Conservation (phyloP, 2,329 filamentous ascomycete genomes). For the Fonsecaea erecta region DNA sequence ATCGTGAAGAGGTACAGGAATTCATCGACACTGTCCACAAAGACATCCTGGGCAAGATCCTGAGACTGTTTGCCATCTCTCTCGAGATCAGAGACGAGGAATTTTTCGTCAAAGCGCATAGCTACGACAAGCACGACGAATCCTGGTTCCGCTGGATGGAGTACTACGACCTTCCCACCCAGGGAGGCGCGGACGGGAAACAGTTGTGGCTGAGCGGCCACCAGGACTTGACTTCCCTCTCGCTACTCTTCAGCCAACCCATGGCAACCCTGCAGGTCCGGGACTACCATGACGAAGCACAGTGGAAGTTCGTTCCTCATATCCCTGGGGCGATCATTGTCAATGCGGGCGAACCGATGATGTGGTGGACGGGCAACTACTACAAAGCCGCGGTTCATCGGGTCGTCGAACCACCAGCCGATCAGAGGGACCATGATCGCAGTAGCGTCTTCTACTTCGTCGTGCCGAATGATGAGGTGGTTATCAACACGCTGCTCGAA, state of each 20-base stretch:
- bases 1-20: slow-evolving; percentile 60
- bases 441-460: slow-evolving; percentile 24
- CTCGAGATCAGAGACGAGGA: slow-evolving; percentile 65
- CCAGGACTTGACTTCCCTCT: slow-evolving; percentile 62
- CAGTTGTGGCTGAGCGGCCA: slow-evolving; percentile 58
- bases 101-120: slow-evolving; percentile 60
- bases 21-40: slow-evolving; percentile 49
- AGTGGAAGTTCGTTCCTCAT: slow-evolving; percentile 59
- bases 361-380: slow-evolving; percentile 56
- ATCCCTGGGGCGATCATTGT: slow-evolving; percentile 58
- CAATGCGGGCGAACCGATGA: slow-evolving; percentile 57
- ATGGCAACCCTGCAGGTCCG: slow-evolving; percentile 63
- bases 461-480: slow-evolving; percentile 50
- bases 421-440: slow-evolving; percentile 20
- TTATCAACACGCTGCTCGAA: slow-evolving; percentile 38
- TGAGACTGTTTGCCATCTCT: slow-evolving; percentile 65
- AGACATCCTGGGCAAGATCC: slow-evolving; percentile 44
- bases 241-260: slow-evolving; percentile 63
- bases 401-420: slow-evolving; percentile 17
- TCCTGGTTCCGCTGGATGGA: slow-evolving; percentile 68
- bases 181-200: too few relatives aligned
- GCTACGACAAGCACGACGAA: slow-evolving; percentile 63
- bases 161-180: slow-evolving; percentile 52
- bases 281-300: slow-evolving; percentile 45
- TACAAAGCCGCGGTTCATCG: slow-evolving; percentile 24